phyloP scores from a whole-genome alignment of 352 stramenopile species.

The Elongisporangium undulatum region DNA sequence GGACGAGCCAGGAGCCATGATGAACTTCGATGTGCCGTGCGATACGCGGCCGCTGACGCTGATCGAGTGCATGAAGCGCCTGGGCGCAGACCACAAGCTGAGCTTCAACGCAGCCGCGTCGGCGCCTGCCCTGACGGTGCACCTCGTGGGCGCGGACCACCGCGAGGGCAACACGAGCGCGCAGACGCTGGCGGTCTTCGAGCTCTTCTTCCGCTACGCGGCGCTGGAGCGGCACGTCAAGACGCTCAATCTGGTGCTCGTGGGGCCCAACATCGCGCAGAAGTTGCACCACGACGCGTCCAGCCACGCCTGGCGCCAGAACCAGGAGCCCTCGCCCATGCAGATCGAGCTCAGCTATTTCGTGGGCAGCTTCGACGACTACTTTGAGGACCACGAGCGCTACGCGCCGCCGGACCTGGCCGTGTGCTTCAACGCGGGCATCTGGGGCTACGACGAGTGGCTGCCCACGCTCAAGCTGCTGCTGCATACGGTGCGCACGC shows the following conservation, averaged over 20 bases:
- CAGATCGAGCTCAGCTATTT: constrained; percentile 62
- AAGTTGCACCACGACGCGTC: constrained; percentile 32
- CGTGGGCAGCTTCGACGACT: constrained; percentile 61
- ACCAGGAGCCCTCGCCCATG: constrained; percentile 10
- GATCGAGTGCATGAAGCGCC: constrained; percentile 28
- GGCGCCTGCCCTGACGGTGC: constrained; percentile 31
- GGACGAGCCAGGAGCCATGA: neutral
- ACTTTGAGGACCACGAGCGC: constrained; percentile 30
- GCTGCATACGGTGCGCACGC: constrained; percentile 43
- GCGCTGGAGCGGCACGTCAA: constrained; percentile 24
- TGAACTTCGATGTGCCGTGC: neutral
- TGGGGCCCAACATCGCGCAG: constrained; percentile 68
- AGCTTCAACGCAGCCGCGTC: neutral
- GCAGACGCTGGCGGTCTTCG: constrained; percentile 62
- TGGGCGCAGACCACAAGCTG: constrained; percentile 1
- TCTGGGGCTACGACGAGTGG: constrained; percentile 89
- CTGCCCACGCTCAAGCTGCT: constrained; percentile 64
- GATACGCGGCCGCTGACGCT: constrained; percentile 23
- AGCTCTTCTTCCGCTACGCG: constrained; percentile 34
- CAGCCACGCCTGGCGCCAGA: neutral
- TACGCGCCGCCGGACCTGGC: constrained; percentile 55
- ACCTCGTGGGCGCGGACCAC: constrained; percentile 73
- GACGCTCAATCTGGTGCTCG: constrained; percentile 52
- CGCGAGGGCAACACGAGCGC: constrained; percentile 57
- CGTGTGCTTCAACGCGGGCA: constrained; percentile 82